Conservation (phyloP, 2,329 filamentous ascomycete genomes). For the Calonectria crousiana region DNA sequence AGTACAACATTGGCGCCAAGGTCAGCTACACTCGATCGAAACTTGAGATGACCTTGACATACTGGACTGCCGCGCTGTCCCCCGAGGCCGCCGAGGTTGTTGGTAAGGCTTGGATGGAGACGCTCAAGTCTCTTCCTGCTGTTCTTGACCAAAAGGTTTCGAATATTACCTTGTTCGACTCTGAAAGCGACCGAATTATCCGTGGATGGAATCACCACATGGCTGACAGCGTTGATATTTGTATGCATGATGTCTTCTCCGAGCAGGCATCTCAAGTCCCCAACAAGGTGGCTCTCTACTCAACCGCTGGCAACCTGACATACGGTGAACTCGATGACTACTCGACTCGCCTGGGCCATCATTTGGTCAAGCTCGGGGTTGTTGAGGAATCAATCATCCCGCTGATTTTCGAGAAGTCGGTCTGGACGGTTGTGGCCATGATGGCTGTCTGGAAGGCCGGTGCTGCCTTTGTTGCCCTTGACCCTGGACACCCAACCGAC, state of each 20-base stretch:
- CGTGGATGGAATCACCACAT: background rate
- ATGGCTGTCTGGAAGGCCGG: conserved; percentile 11
- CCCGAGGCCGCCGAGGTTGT: background rate
- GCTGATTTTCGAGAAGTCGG: conserved; percentile 6
- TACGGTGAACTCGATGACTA: background rate
- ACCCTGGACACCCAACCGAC: background rate
- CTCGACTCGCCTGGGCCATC: background rate
- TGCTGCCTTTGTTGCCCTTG: conserved; percentile 8
- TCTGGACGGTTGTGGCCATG: conserved; percentile 14
- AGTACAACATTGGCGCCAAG: background rate
- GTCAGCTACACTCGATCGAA: background rate
- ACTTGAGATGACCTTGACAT: background rate
- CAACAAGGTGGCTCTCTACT: background rate
- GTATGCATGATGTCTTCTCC: background rate
- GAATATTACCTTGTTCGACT: background rate
- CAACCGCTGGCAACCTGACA: background rate
- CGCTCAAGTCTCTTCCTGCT: background rate
- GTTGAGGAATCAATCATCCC: background rate
- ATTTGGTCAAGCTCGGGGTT: background rate
- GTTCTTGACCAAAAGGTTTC: background rate
- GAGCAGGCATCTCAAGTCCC: background rate
- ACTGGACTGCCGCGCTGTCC: background rate
- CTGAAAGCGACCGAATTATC: background rate
- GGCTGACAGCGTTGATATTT: background rate
- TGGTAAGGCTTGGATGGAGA: conserved; percentile 6